phyloP scores from a whole-genome alignment of 169 alveolate species.

The Babesia sp. region DNA sequence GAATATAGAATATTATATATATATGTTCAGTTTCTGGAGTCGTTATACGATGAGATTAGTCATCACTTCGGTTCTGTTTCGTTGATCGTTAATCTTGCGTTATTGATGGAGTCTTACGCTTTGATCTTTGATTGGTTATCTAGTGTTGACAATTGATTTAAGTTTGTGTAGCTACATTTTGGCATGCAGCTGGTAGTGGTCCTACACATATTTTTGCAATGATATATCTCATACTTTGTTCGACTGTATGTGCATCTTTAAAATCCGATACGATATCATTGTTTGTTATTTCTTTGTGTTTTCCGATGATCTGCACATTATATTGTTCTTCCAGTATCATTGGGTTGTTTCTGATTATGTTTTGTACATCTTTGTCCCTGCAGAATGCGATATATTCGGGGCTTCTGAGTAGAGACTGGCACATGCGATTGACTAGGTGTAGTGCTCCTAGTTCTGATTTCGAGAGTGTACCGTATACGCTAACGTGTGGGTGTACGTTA shows the following conservation, averaged over 20 bases:
- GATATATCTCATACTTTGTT: conserved; percentile 26
- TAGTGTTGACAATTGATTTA: neutral
- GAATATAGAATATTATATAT: conserved; percentile 14
- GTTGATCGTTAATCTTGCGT: neutral
- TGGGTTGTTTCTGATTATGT: conserved; percentile 12
- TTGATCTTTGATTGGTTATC: conserved; percentile 30
- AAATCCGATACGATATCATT: conserved; percentile 6
- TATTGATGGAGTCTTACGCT: conserved; percentile 19
- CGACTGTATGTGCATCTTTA: conserved; percentile 14
- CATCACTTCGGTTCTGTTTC: conserved; percentile 6
- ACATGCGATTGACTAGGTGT: conserved; percentile 4
- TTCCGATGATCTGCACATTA: conserved; percentile 11
- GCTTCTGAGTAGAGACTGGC: conserved; percentile 11
- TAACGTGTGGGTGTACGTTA: neutral
- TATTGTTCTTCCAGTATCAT: conserved; percentile 3
- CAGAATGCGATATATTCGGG: conserved; percentile 24
- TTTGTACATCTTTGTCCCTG: conserved; percentile 1
- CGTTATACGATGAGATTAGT: neutral
- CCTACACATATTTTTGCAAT: conserved; percentile 32
- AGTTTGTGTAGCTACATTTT: conserved; percentile 2
- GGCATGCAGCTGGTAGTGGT: conserved; percentile 44
- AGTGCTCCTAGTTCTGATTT: neutral
- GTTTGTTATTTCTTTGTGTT: conserved; percentile 6
- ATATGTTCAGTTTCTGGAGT: neutral
- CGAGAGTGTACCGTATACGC: neutral